Percentiles rank a stretch among this genome's conserved stretches.
These are phyloP conservation scores for Beta macrorhiza DNA, from an alignment of 179 eudicot genomes.

Conservation along the genomic window DNA sequence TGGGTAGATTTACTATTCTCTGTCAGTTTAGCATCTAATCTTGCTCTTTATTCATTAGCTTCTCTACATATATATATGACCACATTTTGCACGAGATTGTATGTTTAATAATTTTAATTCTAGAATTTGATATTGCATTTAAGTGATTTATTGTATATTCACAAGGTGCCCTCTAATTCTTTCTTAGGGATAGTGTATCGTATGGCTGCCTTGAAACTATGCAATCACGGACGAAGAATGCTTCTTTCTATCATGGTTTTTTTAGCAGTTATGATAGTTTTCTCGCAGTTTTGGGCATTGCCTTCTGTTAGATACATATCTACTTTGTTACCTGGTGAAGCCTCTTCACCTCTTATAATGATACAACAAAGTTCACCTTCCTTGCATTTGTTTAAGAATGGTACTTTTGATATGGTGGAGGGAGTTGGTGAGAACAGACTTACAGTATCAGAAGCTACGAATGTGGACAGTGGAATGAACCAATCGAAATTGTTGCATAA, in stretches of 20 bases:
- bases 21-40: background rate
- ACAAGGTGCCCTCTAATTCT: background rate
- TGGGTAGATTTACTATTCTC: too few species aligned
- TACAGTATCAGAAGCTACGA: background rate
- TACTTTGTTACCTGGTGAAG: conserved; percentile 14
- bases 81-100: background rate
- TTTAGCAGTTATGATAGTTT: conserved; percentile 25
- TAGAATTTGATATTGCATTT: background rate
- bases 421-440: background rate
- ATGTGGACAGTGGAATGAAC: conserved; percentile 8
- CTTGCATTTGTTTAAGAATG: background rate
- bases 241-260: conserved; percentile 32
- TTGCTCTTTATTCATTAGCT: background rate
- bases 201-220: conserved; percentile 20
- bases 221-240: conserved; percentile 14
- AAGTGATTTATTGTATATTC: background rate
- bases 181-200: background rate
- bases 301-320: conserved; percentile 24
- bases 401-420: background rate
- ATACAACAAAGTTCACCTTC: background rate
- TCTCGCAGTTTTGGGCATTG: conserved; percentile 33
- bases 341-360: background rate
- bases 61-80: background rate
- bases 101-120: background rate
- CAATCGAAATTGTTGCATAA: background rate